These are phyloP conservation scores for Aureobasidium uvarum DNA, from an alignment of 2,329 filamentous ascomycete species.

Conservation along the genomic window DNA sequence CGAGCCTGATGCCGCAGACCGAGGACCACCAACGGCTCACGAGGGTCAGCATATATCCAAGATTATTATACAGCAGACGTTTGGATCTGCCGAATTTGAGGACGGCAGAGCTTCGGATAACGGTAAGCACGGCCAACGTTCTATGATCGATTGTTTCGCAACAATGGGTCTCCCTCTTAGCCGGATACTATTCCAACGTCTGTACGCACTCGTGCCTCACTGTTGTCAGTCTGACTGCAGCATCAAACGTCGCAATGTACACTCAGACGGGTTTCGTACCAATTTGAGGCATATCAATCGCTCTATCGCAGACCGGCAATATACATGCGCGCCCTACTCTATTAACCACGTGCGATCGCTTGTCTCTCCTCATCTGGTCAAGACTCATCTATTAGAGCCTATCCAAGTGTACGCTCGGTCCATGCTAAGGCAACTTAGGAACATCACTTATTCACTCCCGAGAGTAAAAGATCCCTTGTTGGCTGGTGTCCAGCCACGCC, in stretches of 20 bases:
- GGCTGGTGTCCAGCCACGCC: neutral
- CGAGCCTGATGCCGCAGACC: neutral
- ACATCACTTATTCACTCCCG: neutral
- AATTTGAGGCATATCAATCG: neutral
- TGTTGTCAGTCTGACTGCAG: neutral
- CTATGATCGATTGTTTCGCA: constrained; percentile 4
- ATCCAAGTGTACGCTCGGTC: constrained; percentile 10
- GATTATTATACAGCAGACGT: neutral
- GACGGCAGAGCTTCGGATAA: constrained; percentile 16
- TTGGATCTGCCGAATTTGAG: neutral
- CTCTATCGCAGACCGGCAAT: neutral
- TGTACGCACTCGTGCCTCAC: neutral
- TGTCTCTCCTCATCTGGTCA: neutral
- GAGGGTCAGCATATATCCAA: neutral
- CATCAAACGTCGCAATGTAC: neutral
- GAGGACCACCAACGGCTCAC: neutral
- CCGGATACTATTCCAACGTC: neutral
- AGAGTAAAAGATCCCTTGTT: neutral
- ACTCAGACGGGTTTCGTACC: neutral
- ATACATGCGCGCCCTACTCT: neutral
- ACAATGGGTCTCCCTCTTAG: neutral
- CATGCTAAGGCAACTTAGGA: neutral
- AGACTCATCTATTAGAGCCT: constrained; percentile 24
- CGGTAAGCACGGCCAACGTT: constrained; percentile 21
- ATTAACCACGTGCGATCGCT: constrained; percentile 15